phyloP scores from a whole-genome alignment of 768 basidiomycete genomes.

The Russula brevipes region DNA sequence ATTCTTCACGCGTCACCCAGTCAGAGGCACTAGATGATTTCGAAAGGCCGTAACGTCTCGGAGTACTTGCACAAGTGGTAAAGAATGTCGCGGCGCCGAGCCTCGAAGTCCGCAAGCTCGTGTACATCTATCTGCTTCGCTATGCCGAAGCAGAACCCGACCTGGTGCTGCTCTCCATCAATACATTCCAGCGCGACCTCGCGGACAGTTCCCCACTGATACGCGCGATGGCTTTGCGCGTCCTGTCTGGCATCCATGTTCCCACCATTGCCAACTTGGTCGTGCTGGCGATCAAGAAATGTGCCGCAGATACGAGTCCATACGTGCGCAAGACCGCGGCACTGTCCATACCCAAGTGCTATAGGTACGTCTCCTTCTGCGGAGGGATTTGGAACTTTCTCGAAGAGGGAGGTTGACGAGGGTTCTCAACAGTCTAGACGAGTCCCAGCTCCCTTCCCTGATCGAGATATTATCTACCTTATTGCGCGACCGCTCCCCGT shows the following conservation, averaged over 20 bases:
- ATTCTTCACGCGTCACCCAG: neutral
- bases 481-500: constrained; percentile 71
- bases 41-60: constrained; percentile 86
- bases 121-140: constrained; percentile 94
- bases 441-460: constrained; percentile 63
- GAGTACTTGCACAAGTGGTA: constrained; percentile 96
- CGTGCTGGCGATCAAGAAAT: constrained; percentile 86
- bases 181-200: constrained; percentile 97
- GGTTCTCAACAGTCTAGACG: constrained; percentile 55
- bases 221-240: constrained; percentile 91
- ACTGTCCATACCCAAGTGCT: constrained; percentile 81
- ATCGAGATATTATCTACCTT: constrained; percentile 60
- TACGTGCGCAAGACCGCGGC: constrained; percentile 94
- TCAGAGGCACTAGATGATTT: constrained; percentile 63
- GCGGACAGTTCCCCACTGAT: constrained; percentile 90
- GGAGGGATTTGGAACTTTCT: neutral
- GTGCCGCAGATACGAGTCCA: constrained; percentile 85
- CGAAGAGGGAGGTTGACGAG: neutral
- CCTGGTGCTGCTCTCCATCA: constrained; percentile 91
- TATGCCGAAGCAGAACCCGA: constrained; percentile 94
- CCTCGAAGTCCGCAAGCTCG: constrained; percentile 92
- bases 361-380: constrained; percentile 47
- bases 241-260: constrained; percentile 87
- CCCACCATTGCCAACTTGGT: constrained; percentile 84
- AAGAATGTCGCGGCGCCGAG: constrained; percentile 93